Evolutionary conservation across 129 eudicot genomes (phyloP).

Genomic region (Chrysanthemum lavandulifolium): DNA sequence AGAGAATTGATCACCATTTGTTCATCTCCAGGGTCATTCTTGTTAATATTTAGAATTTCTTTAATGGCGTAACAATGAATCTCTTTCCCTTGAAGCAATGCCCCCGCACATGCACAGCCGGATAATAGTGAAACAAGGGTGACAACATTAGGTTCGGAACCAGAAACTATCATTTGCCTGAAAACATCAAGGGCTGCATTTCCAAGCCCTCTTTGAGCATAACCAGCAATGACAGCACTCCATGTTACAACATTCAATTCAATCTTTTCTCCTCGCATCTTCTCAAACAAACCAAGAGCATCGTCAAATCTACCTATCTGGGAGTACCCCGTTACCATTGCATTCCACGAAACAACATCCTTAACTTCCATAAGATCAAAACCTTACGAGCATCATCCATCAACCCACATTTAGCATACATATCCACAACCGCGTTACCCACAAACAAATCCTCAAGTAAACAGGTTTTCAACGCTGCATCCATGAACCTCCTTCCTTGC

Average conservation of each 20-base stretch:
- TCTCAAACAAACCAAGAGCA: constrained; percentile 63
- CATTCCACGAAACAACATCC: constrained; percentile 88
- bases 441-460: constrained; percentile 60
- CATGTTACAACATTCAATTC: constrained; percentile 76
- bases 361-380: constrained; percentile 51
- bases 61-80: constrained; percentile 61
- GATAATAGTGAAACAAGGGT: constrained; percentile 73
- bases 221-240: constrained; percentile 84
- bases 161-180: constrained; percentile 55
- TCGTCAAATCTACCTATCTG: constrained; percentile 66
- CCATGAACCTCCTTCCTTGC: constrained; percentile 59
- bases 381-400: constrained; percentile 58
- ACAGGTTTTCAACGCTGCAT: constrained; percentile 43
- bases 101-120: constrained; percentile 61
- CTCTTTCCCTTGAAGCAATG: constrained; percentile 68
- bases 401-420: constrained; percentile 78
- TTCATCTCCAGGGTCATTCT: constrained; percentile 49
- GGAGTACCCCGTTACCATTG: constrained; percentile 72
- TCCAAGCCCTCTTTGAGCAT: constrained; percentile 74
- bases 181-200: constrained; percentile 65
- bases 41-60: constrained; percentile 38
- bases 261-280: constrained; percentile 50
- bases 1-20: constrained; percentile 76
- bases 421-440: constrained; percentile 73
- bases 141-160: constrained; percentile 65